Percentiles rank a stretch among this genome's conserved stretches.
Evolutionary conservation across 768 basidiomycete species (phyloP).

Genomic region (Cyclocybe aegerita): DNA sequence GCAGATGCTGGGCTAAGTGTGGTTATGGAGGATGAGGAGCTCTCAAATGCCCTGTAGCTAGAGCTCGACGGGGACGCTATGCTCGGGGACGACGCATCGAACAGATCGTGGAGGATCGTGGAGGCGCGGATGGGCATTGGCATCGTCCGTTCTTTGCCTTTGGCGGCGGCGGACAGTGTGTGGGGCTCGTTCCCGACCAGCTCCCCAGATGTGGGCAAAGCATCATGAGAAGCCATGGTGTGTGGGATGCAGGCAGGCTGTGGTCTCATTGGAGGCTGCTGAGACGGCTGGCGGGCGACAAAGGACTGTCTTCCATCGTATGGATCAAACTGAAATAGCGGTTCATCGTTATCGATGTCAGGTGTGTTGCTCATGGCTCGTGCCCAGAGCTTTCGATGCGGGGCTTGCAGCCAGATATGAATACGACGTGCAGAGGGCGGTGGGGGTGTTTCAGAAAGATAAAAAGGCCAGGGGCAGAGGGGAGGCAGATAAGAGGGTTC

Average conservation of each 20-base stretch:
- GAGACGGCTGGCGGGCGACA: conserved; percentile 8
- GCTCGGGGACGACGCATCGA: conserved; percentile 30
- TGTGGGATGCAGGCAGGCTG: conserved; percentile 11
- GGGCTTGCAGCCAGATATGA: conserved; percentile 8
- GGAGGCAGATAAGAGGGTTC: conserved; percentile 23
- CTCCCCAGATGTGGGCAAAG: conserved; percentile 28
- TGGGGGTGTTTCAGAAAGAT: conserved; percentile 1
- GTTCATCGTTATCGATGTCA: conserved; percentile 55
- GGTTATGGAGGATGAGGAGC: conserved; percentile 25
- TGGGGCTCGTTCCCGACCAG: conserved; percentile 10
- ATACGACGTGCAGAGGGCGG: conserved; percentile 5
- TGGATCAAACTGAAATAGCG: conserved; percentile 51
- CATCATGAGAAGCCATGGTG: conserved; percentile 30
- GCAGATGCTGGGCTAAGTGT: conserved; percentile 24
- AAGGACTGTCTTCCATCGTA: conserved; percentile 30
- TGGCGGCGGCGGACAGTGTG: conserved; percentile 26
- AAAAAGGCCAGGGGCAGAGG: conserved; percentile 9
- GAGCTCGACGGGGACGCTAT: conserved; percentile 13
- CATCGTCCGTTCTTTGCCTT: conserved; percentile 57
- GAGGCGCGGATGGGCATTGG: conserved; percentile 49
- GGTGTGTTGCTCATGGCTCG: conserved; percentile 33
- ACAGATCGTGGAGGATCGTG: conserved; percentile 38
- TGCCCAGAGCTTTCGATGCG: conserved; percentile 14
- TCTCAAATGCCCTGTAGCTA: conserved; percentile 18
- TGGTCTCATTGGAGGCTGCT: conserved; percentile 1